Base-by-base conservation (phyloP, 176 grass and related monocot species). In the Phyllostachys edulis region DNA sequence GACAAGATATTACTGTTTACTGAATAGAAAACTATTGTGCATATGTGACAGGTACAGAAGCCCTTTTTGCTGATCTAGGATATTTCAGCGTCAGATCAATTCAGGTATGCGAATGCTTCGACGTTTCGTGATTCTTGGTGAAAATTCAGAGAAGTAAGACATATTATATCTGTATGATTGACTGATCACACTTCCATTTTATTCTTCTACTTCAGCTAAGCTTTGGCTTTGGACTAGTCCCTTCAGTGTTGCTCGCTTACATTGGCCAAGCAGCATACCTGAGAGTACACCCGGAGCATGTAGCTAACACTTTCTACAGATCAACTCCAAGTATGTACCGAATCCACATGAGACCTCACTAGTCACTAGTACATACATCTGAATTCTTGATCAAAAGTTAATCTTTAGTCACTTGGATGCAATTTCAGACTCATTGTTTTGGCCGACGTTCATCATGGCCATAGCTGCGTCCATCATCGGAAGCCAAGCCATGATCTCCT, bases 401-500 rank as follows among this genome's bases (percentile, higher is more conserved):
- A 57, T 32, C 13, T 49, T 4, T 41, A 12, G 61, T 60, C 20
- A 49, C 61, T 64, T 72, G 52, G 50, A 55, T n/a, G 64, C 34
- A 75, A 47, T 71, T 47, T 36, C 50, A 90, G 88, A 61, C 61
- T 34, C 68, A 10, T 29, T 92, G 67, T 89, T 80, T 39, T 86
- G 83, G 90, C 84, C 87, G 3, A 87, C 69, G 17, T 89, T 90
- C 68, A 72, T 87, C 17, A 67, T 92, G 0, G 87, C 87, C 18
- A 23, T 92, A 7, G 71, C 62, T 9, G 80, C 90, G 1, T 81
- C 90, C 1, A 77, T 89, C 6, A 87, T 92, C 10, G 87, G 83
- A 4, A 89, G 90, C 54, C 87, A 92, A 56, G 84, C 90, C n/a
- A 89, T 92, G 87, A 92, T 89, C n/a, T 89, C 87, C 0, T 88